A percentile compares a stretch with the other conserved stretches of the same genome.
phyloP scores from a whole-genome alignment of 139 green algal species.

The Mesotaenium endlicherianum region DNA sequence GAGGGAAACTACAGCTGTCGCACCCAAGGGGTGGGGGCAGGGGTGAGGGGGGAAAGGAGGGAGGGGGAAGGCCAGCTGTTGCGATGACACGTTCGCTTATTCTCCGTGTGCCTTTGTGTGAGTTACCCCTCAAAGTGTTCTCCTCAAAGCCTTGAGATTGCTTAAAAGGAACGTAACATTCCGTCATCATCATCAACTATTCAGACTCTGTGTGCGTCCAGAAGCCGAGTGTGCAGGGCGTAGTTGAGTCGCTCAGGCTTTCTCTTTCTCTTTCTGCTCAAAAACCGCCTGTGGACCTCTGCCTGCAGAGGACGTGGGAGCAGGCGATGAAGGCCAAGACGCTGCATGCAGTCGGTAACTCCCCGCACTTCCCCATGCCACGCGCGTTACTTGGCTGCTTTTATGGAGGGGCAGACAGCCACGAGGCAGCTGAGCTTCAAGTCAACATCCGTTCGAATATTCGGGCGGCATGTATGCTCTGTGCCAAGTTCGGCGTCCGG shows the following conservation, averaged over 20 bases:
- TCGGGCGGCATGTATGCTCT: not conserved
- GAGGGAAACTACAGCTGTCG: not conserved
- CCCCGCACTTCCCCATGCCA: not conserved
- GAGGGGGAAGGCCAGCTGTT: not conserved
- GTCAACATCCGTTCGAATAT: not conserved
- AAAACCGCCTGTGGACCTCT: not conserved
- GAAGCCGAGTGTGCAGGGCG: not conserved
- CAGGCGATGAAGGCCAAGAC: conserved; percentile 60
- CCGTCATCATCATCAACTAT: not conserved
- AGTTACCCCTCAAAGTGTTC: not conserved
- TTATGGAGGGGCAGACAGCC: not conserved
- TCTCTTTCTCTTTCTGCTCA: not conserved
- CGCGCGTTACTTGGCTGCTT: not conserved
- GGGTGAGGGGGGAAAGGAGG: not conserved
- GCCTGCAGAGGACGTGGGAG: conserved; percentile 61
- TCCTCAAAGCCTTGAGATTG: not conserved
- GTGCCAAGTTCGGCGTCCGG: not conserved
- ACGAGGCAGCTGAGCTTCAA: not conserved
- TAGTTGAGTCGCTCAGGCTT: not conserved
- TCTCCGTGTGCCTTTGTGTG: not conserved
- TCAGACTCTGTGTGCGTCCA: not conserved
- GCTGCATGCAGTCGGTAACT: conserved; percentile 56
- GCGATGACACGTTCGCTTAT: not conserved
- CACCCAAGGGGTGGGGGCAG: not conserved
- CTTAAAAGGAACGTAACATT: not conserved